Conservation (phyloP, 768 basidiomycete genomes). For the Lentinula sp. region DNA sequence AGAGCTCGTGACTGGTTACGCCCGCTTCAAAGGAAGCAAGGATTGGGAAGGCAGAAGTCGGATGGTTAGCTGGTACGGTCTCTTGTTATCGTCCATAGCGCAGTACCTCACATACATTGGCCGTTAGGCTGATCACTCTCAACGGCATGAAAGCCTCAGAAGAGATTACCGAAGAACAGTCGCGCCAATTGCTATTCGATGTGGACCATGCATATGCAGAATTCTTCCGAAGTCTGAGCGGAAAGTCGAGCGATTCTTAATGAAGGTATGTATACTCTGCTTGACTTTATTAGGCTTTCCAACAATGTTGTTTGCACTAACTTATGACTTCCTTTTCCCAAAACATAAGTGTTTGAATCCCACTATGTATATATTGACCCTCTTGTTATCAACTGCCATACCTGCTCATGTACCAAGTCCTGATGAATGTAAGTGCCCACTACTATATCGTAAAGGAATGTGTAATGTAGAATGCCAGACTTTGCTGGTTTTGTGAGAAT, state of each 20-base stretch:
- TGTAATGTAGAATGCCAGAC: neutral
- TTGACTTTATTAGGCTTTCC: no score
- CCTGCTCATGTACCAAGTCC: neutral
- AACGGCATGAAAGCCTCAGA: conserved; percentile 98
- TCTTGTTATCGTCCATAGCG: neutral
- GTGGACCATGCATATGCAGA: conserved; percentile 95
- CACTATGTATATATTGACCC: no score
- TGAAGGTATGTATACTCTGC: neutral
- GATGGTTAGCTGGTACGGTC: conserved; percentile 83
- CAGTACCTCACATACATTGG: neutral
- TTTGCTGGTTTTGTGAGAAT: neutral
- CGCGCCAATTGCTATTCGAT: conserved; percentile 94
- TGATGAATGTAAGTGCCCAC: neutral
- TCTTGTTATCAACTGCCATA: no score
- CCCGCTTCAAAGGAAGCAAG: conserved; percentile 88
- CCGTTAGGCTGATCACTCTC: conserved; percentile 81
- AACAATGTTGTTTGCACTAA: no score
- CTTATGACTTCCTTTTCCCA: no score
- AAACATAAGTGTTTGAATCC: no score
- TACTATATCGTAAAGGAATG: neutral
- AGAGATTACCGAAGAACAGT: conserved; percentile 93
- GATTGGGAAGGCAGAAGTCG: conserved; percentile 95
- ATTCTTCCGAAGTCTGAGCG: conserved; percentile 74
- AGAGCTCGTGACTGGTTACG: conserved; percentile 92
- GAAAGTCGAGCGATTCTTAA: conserved; percentile 6